Evolutionary conservation across 2,329 filamentous ascomycete genomes (phyloP), one percentile per base, ranked within the genome.

Genomic region (Microascus cirrosus): DNA sequence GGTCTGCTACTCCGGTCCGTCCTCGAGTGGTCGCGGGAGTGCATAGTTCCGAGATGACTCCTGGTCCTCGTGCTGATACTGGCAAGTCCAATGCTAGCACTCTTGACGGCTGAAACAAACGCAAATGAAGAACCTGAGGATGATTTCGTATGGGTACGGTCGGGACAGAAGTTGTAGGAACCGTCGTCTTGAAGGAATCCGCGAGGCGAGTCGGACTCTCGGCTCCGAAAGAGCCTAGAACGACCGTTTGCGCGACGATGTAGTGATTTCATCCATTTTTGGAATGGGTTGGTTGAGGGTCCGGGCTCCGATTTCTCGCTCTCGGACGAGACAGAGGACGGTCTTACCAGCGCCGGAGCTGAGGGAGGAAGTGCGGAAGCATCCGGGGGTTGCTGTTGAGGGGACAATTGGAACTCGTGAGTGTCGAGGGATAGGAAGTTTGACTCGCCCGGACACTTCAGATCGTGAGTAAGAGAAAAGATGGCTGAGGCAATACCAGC

Each of bases 31-130:
- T 53, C 77, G 50, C 75, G 71, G 48, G 85, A 82, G 57, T 75
- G 76, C 24, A 72, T 68, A 10, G 74, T 77, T 56, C 60, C 71
- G 75, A 60, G 79, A 78, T 12, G 85, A 86, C 57, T 81, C 34
- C 34, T 79, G 35, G 82, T 81, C 53, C 82, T 75, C 60, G 87
- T 76, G 70, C 89, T 95, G 63, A 82, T 78, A 64, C 86, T 90
- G 54, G 84, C 81, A 60, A 92, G 75, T 60, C 90, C 95, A 60
- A 90, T 78, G 60, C 87, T 92, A 56, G 89, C 87, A 61, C 90
- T 94, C 68, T 87, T 90, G 63, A 95, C 80, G 18, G 83, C 86
- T n/a, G 85, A 83, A 45, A 96, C 83, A 66, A 92, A 91, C 1
- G 82, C 87, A 60, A 89, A 84, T 0, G 91, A 95, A 7, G 88